phyloP scores from a whole-genome alignment of 139 green algal species.

The Volvox africanus region DNA sequence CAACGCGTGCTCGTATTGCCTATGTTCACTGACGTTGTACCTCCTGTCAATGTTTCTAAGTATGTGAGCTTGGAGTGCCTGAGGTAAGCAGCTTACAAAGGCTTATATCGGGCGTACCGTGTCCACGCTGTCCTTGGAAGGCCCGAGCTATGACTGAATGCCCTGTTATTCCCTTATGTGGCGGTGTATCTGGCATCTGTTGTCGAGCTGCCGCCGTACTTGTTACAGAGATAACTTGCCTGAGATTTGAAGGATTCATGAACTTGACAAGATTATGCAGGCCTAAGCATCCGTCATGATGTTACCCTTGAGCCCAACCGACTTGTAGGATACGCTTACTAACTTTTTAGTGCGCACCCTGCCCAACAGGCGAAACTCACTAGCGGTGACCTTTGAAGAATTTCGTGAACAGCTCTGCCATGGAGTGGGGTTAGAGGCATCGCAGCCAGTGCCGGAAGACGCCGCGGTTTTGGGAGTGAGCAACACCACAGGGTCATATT shows the following conservation, averaged over 20 bases:
- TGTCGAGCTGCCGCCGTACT: too few relatives aligned
- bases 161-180: too few relatives aligned
- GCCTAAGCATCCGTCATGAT: too few relatives aligned
- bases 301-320: too few relatives aligned
- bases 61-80: slow-evolving; percentile 41
- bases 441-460: neutral
- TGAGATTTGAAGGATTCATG: too few relatives aligned
- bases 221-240: too few relatives aligned
- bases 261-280: too few relatives aligned
- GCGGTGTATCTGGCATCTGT: too few relatives aligned
- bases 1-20: slow-evolving; percentile 35
- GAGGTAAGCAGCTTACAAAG: neutral
- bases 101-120: too few relatives aligned
- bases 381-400: slow-evolving; percentile 13
- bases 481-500: neutral
- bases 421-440: neutral
- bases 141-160: too few relatives aligned
- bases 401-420: slow-evolving; percentile 8
- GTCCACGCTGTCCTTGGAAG: too few relatives aligned
- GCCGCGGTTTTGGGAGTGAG: neutral
- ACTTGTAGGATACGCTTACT: too few relatives aligned
- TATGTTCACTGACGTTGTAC: slow-evolving; percentile 15
- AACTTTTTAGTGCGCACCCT: neutral
- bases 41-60: slow-evolving; percentile 28
- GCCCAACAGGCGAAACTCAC: slow-evolving; percentile 18